Conservation (phyloP, 176 grass and related monocot genomes). For the Musa schizocarpa region DNA sequence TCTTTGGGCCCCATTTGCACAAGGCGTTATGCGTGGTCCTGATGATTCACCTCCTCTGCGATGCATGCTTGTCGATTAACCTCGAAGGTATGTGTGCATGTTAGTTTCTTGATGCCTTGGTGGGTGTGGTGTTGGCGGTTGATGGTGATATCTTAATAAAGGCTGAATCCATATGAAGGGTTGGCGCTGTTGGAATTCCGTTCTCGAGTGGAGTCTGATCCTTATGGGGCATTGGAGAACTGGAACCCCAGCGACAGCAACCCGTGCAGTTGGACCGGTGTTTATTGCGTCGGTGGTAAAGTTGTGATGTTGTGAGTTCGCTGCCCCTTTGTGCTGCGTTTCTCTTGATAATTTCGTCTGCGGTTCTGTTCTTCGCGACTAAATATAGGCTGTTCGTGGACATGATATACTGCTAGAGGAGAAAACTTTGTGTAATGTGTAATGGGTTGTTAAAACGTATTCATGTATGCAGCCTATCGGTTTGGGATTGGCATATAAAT, state of each 20-base stretch:
- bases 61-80: constrained; percentile 62
- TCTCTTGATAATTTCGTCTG: not conserved
- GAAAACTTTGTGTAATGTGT: not conserved
- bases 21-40: constrained; percentile 24
- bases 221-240: constrained; percentile 50
- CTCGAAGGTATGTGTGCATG: constrained; percentile 53
- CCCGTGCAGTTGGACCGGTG: constrained; percentile 72
- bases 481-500: not conserved
- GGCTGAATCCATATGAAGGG: constrained; percentile 31
- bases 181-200: constrained; percentile 62
- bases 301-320: constrained; percentile 69
- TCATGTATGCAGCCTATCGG: too few species aligned
- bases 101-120: not conserved
- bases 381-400: not conserved
- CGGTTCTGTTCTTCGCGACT: not conserved
- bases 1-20: constrained; percentile 32
- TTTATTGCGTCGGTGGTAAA: constrained; percentile 47
- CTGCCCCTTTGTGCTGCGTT: not conserved
- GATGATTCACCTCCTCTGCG: constrained; percentile 33
- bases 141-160: constrained; percentile 10
- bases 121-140: constrained; percentile 5
- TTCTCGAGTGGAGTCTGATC: constrained; percentile 60
- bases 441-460: too few species aligned
- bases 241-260: constrained; percentile 47
- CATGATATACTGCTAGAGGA: not conserved